A percentile compares a stretch with the other conserved stretches of the same genome.
Conservation (phyloP, 2,329 filamentous ascomycete genomes). For the Drechslerella dactyloides region DNA sequence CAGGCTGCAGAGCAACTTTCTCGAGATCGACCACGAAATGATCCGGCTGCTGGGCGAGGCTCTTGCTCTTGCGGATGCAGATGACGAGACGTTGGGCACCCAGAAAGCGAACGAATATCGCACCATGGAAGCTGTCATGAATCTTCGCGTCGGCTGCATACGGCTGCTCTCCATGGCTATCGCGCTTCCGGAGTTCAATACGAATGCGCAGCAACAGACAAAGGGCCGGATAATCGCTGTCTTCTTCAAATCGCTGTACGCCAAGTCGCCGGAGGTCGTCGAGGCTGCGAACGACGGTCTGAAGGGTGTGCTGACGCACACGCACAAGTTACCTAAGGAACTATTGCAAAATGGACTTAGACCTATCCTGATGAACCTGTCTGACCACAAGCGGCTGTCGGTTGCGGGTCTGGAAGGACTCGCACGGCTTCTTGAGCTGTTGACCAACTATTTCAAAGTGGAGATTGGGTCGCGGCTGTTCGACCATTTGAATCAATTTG, state of each 20-base stretch:
- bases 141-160: slow-evolving; percentile 89
- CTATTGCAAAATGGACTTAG: slow-evolving; percentile 90
- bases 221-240: slow-evolving; percentile 81
- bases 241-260: slow-evolving; percentile 97
- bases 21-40: slow-evolving; percentile 88
- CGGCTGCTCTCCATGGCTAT: slow-evolving; percentile 91
- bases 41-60: slow-evolving; percentile 92
- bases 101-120: slow-evolving; percentile 93
- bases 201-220: slow-evolving; percentile 61
- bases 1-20: slow-evolving; percentile 83
- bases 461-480: slow-evolving; percentile 93
- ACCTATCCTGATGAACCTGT: slow-evolving; percentile 94
- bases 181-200: slow-evolving; percentile 84
- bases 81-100: slow-evolving; percentile 81
- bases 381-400: slow-evolving; percentile 87
- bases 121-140: slow-evolving; percentile 93
- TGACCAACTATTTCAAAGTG: slow-evolving; percentile 99
- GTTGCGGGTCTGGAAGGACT: slow-evolving; percentile 90
- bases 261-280: slow-evolving; percentile 87
- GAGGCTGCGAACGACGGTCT: slow-evolving; percentile 91
- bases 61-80: slow-evolving; percentile 88
- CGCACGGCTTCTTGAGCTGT: slow-evolving; percentile 81
- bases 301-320: slow-evolving; percentile 83
- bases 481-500: slow-evolving; percentile 90
- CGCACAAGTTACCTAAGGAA: slow-evolving; percentile 91